phyloP scores from a whole-genome alignment of 768 basidiomycete genomes.

The Guyanaporus albipodus region DNA sequence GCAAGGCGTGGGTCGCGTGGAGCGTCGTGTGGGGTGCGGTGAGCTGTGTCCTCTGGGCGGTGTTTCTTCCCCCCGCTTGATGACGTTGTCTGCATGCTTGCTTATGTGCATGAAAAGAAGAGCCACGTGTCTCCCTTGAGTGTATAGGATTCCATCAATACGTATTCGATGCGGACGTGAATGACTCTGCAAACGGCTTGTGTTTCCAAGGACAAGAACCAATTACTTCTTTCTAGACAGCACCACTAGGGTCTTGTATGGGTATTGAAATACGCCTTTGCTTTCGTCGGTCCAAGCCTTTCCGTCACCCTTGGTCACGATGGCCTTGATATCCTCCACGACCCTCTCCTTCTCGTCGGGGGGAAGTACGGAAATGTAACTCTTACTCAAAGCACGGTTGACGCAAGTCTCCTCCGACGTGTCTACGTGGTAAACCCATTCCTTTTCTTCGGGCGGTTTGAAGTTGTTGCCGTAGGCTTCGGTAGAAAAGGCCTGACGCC shows the following conservation, averaged over 20 bases:
- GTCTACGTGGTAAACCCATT: slow-evolving; percentile 49
- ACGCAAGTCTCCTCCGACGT: slow-evolving; percentile 54
- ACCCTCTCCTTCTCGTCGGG: slow-evolving; percentile 57
- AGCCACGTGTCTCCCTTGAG: no score
- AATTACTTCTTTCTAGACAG: slow-evolving; percentile 45
- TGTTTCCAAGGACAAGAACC: not conserved
- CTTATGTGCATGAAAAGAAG: not conserved
- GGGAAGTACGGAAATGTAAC: slow-evolving; percentile 68
- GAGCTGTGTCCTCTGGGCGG: slow-evolving; percentile 72
- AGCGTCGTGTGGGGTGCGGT: slow-evolving; percentile 70
- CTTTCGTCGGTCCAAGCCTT: slow-evolving; percentile 73
- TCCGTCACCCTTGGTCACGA: slow-evolving; percentile 57
- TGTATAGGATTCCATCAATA: no score
- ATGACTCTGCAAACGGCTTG: not conserved
- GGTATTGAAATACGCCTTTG: slow-evolving; percentile 74
- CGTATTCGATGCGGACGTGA: no score
- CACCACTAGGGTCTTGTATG: slow-evolving; percentile 67
- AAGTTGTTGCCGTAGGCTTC: slow-evolving; percentile 58
- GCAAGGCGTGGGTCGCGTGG: slow-evolving; percentile 72
- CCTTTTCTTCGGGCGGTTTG: slow-evolving; percentile 51
- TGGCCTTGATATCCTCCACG: slow-evolving; percentile 44
- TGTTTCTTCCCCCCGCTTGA: slow-evolving; percentile 90
- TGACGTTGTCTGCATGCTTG: not conserved
- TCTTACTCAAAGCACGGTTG: slow-evolving; percentile 76
- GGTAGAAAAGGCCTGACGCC: slow-evolving; percentile 69